Evolutionary conservation across 495 filamentous ascomycete species (phyloP).

Genomic region (Chaetomium cochliodes): DNA sequence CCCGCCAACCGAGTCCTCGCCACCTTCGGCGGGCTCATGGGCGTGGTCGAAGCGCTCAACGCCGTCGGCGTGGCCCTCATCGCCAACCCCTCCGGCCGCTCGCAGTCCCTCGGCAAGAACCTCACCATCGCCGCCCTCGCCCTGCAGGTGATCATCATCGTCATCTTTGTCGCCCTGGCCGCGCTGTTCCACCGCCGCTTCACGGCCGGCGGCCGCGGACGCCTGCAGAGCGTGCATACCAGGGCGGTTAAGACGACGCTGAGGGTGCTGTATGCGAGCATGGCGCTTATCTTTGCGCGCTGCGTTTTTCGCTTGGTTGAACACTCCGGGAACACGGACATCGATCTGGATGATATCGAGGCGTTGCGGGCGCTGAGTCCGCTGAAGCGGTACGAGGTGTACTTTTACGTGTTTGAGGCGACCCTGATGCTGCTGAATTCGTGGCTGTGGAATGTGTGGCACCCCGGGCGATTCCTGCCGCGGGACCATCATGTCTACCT

Average conservation of each 20-base stretch:
- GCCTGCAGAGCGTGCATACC: not conserved
- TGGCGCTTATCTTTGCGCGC: slow-evolving; percentile 34
- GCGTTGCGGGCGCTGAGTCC: slow-evolving; percentile 31
- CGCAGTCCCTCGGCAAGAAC: slow-evolving; percentile 27
- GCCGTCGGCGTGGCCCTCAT: slow-evolving; percentile 34
- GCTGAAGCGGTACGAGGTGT: slow-evolving; percentile 36
- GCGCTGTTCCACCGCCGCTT: slow-evolving; percentile 37
- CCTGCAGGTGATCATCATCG: slow-evolving; percentile 36
- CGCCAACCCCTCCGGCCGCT: slow-evolving; percentile 28
- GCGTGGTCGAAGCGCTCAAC: slow-evolving; percentile 37
- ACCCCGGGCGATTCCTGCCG: slow-evolving; percentile 36
- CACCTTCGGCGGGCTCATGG: slow-evolving; percentile 36
- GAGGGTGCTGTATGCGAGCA: slow-evolving; percentile 35
- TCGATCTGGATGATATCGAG: slow-evolving; percentile 24
- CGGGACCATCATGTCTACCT: slow-evolving; percentile 30
- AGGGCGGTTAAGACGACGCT: slow-evolving; percentile 24
- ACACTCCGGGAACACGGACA: slow-evolving; percentile 31
- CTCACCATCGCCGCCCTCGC: slow-evolving; percentile 33
- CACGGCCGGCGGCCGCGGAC: slow-evolving; percentile 13
- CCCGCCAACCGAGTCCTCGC: slow-evolving; percentile 31
- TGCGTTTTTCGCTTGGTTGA: slow-evolving; percentile 39
- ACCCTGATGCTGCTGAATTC: slow-evolving; percentile 39
- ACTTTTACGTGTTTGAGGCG: slow-evolving; percentile 40
- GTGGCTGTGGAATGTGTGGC: slow-evolving; percentile 36
- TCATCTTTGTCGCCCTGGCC: slow-evolving; percentile 32